Evolutionary conservation across 1,139 yeast genomes (phyloP).

Genomic region (Suhomyces bolitotheri): DNA sequence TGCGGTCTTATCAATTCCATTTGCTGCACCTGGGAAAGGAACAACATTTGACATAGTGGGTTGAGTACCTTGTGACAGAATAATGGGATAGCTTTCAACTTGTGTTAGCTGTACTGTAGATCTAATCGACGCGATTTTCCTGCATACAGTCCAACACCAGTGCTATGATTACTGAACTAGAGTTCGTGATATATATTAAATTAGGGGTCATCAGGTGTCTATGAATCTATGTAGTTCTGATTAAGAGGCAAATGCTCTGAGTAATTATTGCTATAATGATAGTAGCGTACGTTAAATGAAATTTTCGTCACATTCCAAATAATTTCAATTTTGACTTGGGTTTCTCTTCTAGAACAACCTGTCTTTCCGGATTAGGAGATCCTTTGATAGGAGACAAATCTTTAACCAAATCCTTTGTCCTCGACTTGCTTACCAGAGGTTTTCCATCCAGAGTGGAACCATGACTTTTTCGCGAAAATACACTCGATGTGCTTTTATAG

Average conservation of each 20-base stretch:
- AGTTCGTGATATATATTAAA: too few species aligned
- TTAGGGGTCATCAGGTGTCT: too few species aligned
- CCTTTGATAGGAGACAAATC: slow-evolving; percentile 19
- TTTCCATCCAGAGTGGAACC: slow-evolving; percentile 1
- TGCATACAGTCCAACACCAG: too few species aligned
- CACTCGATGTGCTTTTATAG: slow-evolving; percentile 12
- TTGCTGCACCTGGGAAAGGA: slow-evolving; percentile 20
- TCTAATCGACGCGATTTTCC: too few species aligned
- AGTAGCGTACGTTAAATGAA: too few species aligned
- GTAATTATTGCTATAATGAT: too few species aligned
- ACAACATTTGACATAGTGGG: slow-evolving; percentile 8
- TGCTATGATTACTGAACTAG: too few species aligned
- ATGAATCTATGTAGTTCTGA: too few species aligned
- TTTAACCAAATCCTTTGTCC: slow-evolving; percentile 5
- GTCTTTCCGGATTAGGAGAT: slow-evolving; percentile 15
- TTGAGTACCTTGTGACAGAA: neutral
- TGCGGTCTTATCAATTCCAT: slow-evolving; percentile 23
- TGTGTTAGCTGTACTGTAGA: too few species aligned
- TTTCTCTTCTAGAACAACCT: slow-evolving; percentile 14
- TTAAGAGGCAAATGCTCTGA: too few species aligned
- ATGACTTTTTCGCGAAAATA: slow-evolving; percentile 13
- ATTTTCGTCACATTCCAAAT: slow-evolving; percentile 8
- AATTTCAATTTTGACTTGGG: slow-evolving; percentile 17
- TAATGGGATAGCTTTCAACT: neutral
- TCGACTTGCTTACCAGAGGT: slow-evolving; percentile 2